Evolutionary conservation across 257 asterid species (phyloP).

Genomic region (Rhazya stricta): DNA sequence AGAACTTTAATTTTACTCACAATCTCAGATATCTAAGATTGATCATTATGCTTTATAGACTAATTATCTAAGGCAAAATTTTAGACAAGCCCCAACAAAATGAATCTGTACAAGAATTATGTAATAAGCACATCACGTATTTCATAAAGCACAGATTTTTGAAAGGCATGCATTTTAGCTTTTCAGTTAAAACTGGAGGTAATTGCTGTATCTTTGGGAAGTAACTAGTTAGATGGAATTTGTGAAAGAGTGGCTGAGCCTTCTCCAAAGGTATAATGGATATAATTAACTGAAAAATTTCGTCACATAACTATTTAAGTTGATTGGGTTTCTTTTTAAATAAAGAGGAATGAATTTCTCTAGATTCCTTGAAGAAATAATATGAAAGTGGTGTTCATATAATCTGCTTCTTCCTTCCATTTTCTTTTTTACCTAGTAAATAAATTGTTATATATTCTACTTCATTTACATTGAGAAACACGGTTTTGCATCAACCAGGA

Average conservation of each 20-base stretch:
- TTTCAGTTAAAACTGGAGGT: not conserved
- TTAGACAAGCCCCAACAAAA: not conserved
- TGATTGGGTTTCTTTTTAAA: not conserved
- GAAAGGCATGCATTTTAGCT: not conserved
- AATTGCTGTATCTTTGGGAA: not conserved
- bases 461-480: not conserved
- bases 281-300: not conserved
- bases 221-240: not conserved
- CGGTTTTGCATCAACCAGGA: not conserved
- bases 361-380: not conserved
- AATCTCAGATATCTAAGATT: not conserved
- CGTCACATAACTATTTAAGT: not conserved
- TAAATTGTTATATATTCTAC: not conserved
- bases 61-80: not conserved
- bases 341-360: not conserved
- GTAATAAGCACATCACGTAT: not conserved
- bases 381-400: too few relatives aligned
- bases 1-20: not conserved
- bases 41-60: not conserved
- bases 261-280: not conserved
- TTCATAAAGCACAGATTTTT: not conserved
- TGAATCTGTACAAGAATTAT: not conserved
- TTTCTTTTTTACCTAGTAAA: not conserved
- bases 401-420: too few relatives aligned
- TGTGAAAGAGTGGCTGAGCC: not conserved